Evolutionary conservation across 331 rosid genomes (phyloP).

Genomic region (Quercus lobata): DNA sequence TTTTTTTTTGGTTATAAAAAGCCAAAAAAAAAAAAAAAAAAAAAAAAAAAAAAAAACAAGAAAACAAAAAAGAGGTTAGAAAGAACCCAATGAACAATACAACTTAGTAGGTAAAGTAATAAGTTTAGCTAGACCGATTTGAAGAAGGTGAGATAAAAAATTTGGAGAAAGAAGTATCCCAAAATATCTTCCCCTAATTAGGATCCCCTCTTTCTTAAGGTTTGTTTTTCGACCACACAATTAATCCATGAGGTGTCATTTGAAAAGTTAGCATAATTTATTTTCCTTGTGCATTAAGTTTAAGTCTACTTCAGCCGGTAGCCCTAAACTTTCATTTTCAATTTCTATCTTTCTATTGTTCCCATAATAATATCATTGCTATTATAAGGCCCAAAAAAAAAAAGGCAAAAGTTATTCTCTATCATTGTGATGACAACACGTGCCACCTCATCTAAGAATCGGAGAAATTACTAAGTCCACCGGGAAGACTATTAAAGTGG

Average conservation of each 20-base stretch:
- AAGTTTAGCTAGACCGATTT: neutral
- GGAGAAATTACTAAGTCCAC: accelerated
- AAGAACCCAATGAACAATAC: neutral
- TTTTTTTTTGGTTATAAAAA: neutral
- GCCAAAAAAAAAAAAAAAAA: no score
- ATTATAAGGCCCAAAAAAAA: no score
- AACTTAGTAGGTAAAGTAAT: neutral
- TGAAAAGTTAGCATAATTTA: neutral
- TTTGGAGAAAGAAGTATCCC: neutral
- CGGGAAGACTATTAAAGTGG: accelerated
- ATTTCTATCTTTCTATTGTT: neutral
- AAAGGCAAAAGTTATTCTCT: no score
- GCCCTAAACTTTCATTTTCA: neutral
- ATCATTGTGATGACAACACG: conserved; percentile 13
- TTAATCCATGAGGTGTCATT: no score
- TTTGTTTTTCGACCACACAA: no score
- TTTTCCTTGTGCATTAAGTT: conserved; percentile 4
- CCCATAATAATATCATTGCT: no score
- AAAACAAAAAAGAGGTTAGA: no score
- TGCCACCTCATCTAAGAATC: conserved; percentile 17
- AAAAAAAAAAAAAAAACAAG: accelerated
- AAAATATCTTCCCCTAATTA: neutral
- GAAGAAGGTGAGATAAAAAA: no score
- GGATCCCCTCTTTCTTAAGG: no score
- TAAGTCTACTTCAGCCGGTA: neutral